Evolutionary conservation across 148 eudicot genomes (phyloP), one percentile per base, ranked within the genome.

Genomic region (Diospyros kaki): DNA sequence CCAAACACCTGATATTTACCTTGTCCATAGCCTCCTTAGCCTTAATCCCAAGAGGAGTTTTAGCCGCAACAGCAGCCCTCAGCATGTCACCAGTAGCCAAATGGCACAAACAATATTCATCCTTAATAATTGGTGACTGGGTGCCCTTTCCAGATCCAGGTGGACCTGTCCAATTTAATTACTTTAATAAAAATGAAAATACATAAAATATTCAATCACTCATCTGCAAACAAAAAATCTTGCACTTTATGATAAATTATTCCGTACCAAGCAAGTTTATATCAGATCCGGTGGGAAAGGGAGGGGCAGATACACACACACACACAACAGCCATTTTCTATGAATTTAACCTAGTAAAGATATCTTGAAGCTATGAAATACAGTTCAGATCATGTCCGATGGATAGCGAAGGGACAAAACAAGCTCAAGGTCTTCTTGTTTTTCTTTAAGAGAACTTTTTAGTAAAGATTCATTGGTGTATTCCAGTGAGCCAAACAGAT

Each of bases 141-240:
- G 99, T 95, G 53, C 99, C 99, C 87, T 95, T 95, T 6, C 99
- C 99, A 18, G 93, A 95, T 74, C 97, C 99, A 75, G 99, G 98
- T 54, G 99, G 99, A 64, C 99, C 98, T 95, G 83, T 55, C 71
- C 66, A n/a, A 62, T 1, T 15, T 55, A 45, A 38, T 41, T 9
- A 8, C 38, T 44, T 58, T 54, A 48, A 4, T 48, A 48, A 48
- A 48, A 48, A 8, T 48, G 52, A 48, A 48, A 4, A 48, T 28
- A 28, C 28, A 28, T 28, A 28, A 28, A 28, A 28, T 28, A 28
- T 28, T 28, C 28, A 28, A 28, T 28, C 28, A 28, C 28, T 28
- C 28, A 28, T 28, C 28, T 28, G 28, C 28, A 28, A 28, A 28
- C 28, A 28, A 28, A 28, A 43, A 66, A 66, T 45, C 3, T 15